Conservation (phyloP, 257 asterid genomes). For the Salvia splendens region DNA sequence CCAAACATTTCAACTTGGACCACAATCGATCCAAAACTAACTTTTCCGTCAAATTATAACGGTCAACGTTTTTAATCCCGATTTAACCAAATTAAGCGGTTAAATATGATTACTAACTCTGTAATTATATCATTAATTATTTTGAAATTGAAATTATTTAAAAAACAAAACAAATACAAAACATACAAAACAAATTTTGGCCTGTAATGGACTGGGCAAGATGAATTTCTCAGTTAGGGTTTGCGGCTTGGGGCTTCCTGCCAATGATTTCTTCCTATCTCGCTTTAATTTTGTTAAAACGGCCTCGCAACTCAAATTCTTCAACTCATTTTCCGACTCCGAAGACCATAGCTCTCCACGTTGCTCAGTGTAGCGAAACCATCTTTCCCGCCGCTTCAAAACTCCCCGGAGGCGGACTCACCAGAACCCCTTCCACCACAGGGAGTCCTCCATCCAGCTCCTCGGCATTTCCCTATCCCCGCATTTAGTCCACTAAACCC, state of each 20-base stretch:
- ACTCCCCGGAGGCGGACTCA: slow-evolving; percentile 74
- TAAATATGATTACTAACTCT: no score
- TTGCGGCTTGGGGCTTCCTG: slow-evolving; percentile 18
- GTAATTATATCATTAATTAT: no score
- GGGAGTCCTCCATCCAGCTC: slow-evolving; percentile 84
- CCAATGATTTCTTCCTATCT: not conserved
- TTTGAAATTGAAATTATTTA: no score
- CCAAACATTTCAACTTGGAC: no score
- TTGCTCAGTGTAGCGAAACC: slow-evolving; percentile 33
- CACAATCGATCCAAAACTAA: no score
- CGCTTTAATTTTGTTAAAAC: not conserved
- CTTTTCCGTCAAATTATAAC: no score
- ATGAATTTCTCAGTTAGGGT: slow-evolving; percentile 24
- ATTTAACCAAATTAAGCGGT: no score
- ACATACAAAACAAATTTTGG: no score
- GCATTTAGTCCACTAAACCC: slow-evolving; percentile 68
- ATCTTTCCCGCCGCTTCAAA: slow-evolving; percentile 50
- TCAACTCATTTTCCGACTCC: slow-evolving; percentile 41
- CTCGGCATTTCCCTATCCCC: slow-evolving; percentile 62
- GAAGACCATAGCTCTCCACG: slow-evolving; percentile 30
- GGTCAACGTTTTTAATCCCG: no score
- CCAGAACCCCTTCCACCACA: slow-evolving; percentile 90
- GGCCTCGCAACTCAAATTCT: slow-evolving; percentile 21
- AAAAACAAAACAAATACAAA: no score
- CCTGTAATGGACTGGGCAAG: not conserved